These are phyloP conservation scores for Candida cerambycidarum DNA, from an alignment of 805 yeast species.

Conservation along the genomic window DNA sequence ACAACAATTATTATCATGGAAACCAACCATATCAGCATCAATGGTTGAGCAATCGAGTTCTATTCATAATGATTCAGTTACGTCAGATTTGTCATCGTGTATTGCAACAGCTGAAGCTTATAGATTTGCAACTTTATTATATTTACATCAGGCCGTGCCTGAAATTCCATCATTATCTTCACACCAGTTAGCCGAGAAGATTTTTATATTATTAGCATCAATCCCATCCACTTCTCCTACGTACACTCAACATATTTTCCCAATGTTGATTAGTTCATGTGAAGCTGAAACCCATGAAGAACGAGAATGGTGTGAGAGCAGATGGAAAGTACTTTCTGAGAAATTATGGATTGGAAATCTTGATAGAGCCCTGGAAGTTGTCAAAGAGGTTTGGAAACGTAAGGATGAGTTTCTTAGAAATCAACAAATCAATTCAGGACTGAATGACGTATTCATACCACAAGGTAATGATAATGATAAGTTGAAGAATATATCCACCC, in stretches of 20 bases:
- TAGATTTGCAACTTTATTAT: constrained; percentile 56
- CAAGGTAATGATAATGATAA: constrained; percentile 19
- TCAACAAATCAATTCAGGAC: constrained; percentile 19
- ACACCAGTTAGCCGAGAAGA: constrained; percentile 57
- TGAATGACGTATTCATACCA: constrained; percentile 17
- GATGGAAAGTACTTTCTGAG: constrained; percentile 56
- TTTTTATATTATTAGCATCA: constrained; percentile 58
- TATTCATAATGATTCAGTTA: constrained; percentile 17
- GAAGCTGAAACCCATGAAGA: constrained; percentile 61
- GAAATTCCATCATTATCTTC: constrained; percentile 59
- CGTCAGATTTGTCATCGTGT: constrained; percentile 59
- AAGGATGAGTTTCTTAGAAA: constrained; percentile 44
- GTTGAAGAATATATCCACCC: constrained; percentile 28
- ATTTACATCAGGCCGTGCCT: constrained; percentile 70
- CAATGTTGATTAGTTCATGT: constrained; percentile 63
- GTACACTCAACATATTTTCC: constrained; percentile 61
- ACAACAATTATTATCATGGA: constrained; percentile 56
- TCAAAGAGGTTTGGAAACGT: constrained; percentile 69
- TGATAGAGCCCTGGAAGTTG: constrained; percentile 65
- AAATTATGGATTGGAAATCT: constrained; percentile 67
- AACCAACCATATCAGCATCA: constrained; percentile 44
- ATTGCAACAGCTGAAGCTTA: constrained; percentile 73
- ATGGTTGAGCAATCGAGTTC: constrained; percentile 24
- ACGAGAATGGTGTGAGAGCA: constrained; percentile 56
- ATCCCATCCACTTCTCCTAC: constrained; percentile 61